A percentile compares a stretch with the other conserved stretches of the same genome.
These are phyloP conservation scores for Calonectria leucothoes DNA, from an alignment of 2,329 filamentous ascomycete species.

Conservation along the genomic window DNA sequence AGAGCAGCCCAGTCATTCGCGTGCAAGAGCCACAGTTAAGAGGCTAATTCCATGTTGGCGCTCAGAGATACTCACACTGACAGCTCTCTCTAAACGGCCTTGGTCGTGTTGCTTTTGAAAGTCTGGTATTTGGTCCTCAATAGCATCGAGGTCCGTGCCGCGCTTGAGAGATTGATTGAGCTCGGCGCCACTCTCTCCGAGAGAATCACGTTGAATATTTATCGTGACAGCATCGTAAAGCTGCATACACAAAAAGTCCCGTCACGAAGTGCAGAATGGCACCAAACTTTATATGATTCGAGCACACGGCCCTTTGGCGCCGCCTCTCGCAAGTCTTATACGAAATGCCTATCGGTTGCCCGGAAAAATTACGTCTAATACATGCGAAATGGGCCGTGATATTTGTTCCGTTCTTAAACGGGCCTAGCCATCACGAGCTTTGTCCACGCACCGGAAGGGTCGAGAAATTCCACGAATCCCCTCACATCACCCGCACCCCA, in stretches of 20 bases:
- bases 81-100: background rate
- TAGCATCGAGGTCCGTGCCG: background rate
- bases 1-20: background rate
- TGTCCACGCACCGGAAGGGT: background rate
- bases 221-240: background rate
- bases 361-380: background rate
- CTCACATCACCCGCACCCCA: background rate
- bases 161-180: background rate
- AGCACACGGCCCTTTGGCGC: background rate
- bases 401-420: conserved; percentile 1
- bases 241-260: background rate
- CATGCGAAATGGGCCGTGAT: background rate
- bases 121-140: background rate
- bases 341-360: background rate
- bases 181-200: background rate
- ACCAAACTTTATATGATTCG: background rate
- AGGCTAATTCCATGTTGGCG: no score
- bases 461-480: conserved; percentile 1
- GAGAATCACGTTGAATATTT: background rate
- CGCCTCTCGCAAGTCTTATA: background rate
- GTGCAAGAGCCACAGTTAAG: no score
- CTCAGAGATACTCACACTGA: background rate
- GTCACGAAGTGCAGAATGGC: no score
- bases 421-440: background rate
- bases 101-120: background rate